A percentile compares a stretch with the other conserved stretches of the same genome.
phyloP scores from a whole-genome alignment of 768 basidiomycete species.

The Auricularia auricula-judae region DNA sequence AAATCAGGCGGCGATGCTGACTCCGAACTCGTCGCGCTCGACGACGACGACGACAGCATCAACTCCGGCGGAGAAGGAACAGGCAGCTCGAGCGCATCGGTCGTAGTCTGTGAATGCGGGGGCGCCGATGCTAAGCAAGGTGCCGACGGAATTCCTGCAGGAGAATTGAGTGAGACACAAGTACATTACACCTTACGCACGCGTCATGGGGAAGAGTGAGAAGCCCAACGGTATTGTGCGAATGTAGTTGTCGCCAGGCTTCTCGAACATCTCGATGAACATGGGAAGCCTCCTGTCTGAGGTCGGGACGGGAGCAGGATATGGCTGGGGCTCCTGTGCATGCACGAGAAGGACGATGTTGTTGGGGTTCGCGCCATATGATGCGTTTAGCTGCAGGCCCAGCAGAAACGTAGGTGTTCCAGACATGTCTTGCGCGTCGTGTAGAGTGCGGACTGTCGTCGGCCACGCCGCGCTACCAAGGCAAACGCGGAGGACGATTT shows the following conservation, averaged over 20 bases:
- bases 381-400: background rate
- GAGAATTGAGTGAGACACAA: background rate
- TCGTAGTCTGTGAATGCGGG: background rate
- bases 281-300: background rate
- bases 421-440: background rate
- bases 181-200: background rate
- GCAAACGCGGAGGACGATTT: background rate
- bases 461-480: background rate
- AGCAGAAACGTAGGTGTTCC: background rate
- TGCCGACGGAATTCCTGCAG: background rate
- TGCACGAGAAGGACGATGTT: background rate
- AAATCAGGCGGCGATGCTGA: background rate
- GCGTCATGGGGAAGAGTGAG: background rate
- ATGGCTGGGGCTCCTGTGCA: background rate
- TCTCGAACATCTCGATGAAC: background rate
- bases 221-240: background rate
- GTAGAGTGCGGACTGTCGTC: background rate
- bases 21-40: background rate
- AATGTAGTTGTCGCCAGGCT: background rate
- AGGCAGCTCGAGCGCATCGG: slow-evolving; percentile 35
- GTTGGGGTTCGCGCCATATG: background rate
- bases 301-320: background rate
- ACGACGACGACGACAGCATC: slow-evolving; percentile 61
- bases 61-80: slow-evolving; percentile 83
- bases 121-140: background rate